Percentiles rank a stretch among this genome's conserved stretches.
Evolutionary conservation across 495 filamentous ascomycete species (phyloP).

Genomic region (Aspergillus sclerotioniger): DNA sequence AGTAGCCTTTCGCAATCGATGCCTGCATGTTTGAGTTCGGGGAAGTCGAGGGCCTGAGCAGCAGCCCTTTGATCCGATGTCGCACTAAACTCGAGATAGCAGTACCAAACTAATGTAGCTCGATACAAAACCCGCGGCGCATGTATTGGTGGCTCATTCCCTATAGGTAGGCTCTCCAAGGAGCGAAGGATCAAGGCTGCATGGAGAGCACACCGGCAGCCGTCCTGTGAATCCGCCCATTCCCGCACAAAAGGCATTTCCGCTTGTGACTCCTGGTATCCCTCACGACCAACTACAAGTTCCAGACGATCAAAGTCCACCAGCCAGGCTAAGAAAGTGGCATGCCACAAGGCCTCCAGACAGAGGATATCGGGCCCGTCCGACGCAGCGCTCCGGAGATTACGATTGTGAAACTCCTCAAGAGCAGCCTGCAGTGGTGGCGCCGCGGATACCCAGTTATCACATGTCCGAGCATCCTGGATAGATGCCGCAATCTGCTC

Average conservation of each 20-base stretch:
- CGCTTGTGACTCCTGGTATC: conserved; percentile 6
- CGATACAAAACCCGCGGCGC: not conserved
- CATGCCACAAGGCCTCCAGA: conserved; percentile 34
- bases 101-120: not conserved
- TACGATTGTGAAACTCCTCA: not conserved
- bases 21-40: not conserved
- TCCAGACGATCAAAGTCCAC: conserved; percentile 29
- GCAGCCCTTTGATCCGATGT: not conserved
- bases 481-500: not conserved
- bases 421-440: not conserved
- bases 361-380: conserved; percentile 13
- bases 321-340: conserved; percentile 27
- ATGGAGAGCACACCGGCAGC: not conserved
- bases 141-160: not conserved
- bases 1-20: not conserved
- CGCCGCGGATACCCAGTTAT: not conserved
- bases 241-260: conserved; percentile 2
- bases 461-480: not conserved
- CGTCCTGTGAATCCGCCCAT: not conserved
- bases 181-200: not conserved
- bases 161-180: not conserved
- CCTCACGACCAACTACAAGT: conserved; percentile 24
- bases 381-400: not conserved
- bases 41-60: not conserved
- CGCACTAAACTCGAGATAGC: not conserved